Base-by-base conservation (phyloP, 106 monocot species). In the Alisma plantagoaquatica region DNA sequence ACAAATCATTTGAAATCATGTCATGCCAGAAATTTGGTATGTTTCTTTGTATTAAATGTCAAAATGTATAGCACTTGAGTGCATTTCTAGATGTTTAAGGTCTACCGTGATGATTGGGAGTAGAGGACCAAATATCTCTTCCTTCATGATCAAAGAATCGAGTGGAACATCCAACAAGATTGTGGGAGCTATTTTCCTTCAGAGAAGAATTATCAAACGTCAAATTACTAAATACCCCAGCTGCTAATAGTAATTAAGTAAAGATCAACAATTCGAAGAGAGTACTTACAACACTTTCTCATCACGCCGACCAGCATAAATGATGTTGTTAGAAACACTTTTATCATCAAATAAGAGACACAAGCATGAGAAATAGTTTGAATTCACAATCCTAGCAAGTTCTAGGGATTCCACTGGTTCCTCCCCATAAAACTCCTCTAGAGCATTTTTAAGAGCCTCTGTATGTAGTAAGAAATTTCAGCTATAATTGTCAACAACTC, bases 81-180 rank as follows among this genome's bases (percentile, higher is more conserved):
- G n/a, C n/a, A n/a, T n/a, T n/a, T n/a, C n/a, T n/a, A n/a, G n/a
- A n/a, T n/a, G n/a, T n/a, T n/a, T n/a, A n/a, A n/a, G n/a, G n/a
- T n/a, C 57, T 62, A 74, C 74, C 19, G 48, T 47, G 32, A 68
- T 20, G 16, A 74, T 68, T n/a, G 68, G 62, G 21, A 74, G 56
- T n/a, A 74, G 41, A 3, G 74, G 73, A 3, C 73, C 73, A 58
- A 58, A 58, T 58, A 58, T 44, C 25, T 73, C 73, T 14, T 74
- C 74, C 10, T 61, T 68, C 74, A 74, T 74, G 12, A 68, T 60
- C 18, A 62, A 42, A 18, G 74, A 55, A 56, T 74, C 68, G 43
- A 46, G 48, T 11, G 74, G 62, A 43, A 45, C 62, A 22, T 74
- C 74, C 5, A 74, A 53, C 43, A 74, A 33, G 42, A 74, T 18